Evolutionary conservation across 352 stramenopile genomes (phyloP).

Genomic region (Elongisporangium senticosum): DNA sequence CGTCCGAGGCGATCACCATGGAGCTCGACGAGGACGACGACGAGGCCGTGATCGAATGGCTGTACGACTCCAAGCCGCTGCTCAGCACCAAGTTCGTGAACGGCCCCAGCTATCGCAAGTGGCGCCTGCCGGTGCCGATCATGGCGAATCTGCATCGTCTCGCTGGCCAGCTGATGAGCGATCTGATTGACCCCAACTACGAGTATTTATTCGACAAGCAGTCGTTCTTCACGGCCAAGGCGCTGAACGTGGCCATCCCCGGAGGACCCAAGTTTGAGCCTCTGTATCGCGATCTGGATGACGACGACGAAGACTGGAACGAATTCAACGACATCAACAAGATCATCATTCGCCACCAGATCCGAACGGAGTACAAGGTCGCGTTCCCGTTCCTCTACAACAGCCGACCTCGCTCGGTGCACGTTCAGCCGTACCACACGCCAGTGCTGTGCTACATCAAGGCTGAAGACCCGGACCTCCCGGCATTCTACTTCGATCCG

Average conservation of each 20-base stretch:
- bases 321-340: constrained; percentile 99
- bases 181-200: constrained; percentile 96
- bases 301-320: constrained; percentile 99
- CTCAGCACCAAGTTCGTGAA: constrained; percentile 94
- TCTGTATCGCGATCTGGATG: constrained; percentile 96
- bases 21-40: constrained; percentile 96
- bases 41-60: constrained; percentile 94
- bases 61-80: constrained; percentile 97
- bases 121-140: constrained; percentile 95
- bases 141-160: constrained; percentile 98
- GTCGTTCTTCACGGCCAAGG: constrained; percentile 99
- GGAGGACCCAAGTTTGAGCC: constrained; percentile 99
- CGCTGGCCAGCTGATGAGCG: constrained; percentile 94
- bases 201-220: constrained; percentile 93
- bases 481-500: constrained; percentile 96
- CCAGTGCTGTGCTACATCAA: constrained; percentile 97
- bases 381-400: constrained; percentile 99
- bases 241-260: constrained; percentile 99
- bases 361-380: constrained; percentile 99
- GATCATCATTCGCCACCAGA: constrained; percentile 99
- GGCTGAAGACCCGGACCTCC: constrained; percentile 91
- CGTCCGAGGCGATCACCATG: constrained; percentile 95
- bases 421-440: constrained; percentile 95
- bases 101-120: constrained; percentile 96
- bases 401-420: constrained; percentile 93